These are phyloP conservation scores for Sporothrix brasiliensis DNA, from an alignment of 2,329 filamentous ascomycete species.

Conservation along the genomic window DNA sequence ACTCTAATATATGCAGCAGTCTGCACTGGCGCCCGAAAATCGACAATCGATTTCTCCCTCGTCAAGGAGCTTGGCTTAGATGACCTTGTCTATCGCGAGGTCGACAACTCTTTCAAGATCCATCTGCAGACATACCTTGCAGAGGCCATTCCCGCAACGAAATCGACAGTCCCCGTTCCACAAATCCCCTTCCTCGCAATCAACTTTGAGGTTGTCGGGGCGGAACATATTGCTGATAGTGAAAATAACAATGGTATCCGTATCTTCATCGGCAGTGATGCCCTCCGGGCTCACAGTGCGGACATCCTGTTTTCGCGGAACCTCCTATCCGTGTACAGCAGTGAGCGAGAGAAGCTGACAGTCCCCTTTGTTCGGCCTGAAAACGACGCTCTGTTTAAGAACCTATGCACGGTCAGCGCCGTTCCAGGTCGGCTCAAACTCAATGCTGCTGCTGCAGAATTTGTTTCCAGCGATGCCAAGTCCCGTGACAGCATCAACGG, in stretches of 20 bases:
- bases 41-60: slow-evolving; percentile 75
- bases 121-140: slow-evolving; percentile 85
- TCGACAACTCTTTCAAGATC: slow-evolving; percentile 68
- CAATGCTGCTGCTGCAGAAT: slow-evolving; percentile 56
- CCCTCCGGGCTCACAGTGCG: slow-evolving; percentile 80
- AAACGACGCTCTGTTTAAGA: slow-evolving; percentile 78
- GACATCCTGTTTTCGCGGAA: slow-evolving; percentile 93
- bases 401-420: slow-evolving; percentile 67
- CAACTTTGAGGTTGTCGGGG: slow-evolving; percentile 72
- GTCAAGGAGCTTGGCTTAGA: slow-evolving; percentile 73
- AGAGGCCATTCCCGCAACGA: slow-evolving; percentile 79
- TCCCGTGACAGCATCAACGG: slow-evolving; percentile 33
- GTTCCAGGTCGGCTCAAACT: slow-evolving; percentile 60
- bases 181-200: slow-evolving; percentile 82
- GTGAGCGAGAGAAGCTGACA: slow-evolving; percentile 82
- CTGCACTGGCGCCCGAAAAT: slow-evolving; percentile 88
- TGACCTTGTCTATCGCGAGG: slow-evolving; percentile 65
- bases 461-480: slow-evolving; percentile 44
- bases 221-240: slow-evolving; percentile 53
- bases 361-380: slow-evolving; percentile 93
- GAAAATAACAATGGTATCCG: slow-evolving; percentile 67
- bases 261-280: slow-evolving; percentile 87
- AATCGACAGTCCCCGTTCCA: slow-evolving; percentile 70
- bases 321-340: slow-evolving; percentile 81
- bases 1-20: slow-evolving; percentile 88